Evolutionary conservation across 2,329 filamentous ascomycete genomes (phyloP), one percentile per base, ranked within the genome.

Genomic region (Xylariaceae sp.): DNA sequence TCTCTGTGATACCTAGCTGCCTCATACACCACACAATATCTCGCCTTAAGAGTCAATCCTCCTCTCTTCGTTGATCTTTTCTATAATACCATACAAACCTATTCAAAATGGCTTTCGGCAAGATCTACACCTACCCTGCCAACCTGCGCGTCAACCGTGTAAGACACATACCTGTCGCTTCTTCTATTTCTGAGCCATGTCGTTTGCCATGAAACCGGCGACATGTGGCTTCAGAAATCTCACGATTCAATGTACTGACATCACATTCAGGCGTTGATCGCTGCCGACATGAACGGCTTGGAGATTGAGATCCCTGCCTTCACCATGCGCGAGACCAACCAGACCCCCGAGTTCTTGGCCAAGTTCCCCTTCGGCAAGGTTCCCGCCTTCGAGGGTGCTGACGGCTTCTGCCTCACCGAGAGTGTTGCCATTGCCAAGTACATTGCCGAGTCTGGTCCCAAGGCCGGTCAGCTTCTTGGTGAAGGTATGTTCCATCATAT

Each of bases 341-440:
- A 68, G 50, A 72, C 70, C n/a, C 71, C 75, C 2, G 77, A 78
- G 2, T 82, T 76, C 71, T 68, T 78, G 10, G 61, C 75, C 69
- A 81, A 82, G 65, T 82, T 81, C 70, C 78, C 80, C 9, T 66
- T 79, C 45, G 80, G 79, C 66, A 82, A 81, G 66, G 76, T 82
- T 7, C 80, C 80, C 8, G 74, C 74, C 49, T 76, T 82, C 56
- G 77, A 79, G 65, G 73, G 72, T 35, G 71, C 77, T 18, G 77
- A 81, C 63, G 79, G 79, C 51, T 75, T 80, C 66, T 69, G 64
- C 63, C 55, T 82, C 30, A 66, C 74, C 60, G 80, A 82, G 63
- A 73, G 74, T 44, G 73, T 73, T 47, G 80, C 80, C 55, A 82
- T 82, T 65, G 71, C 73, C n/a, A 69, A 69, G 45, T 80, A 78